phyloP scores from a whole-genome alignment of 768 basidiomycete species.

The Leccinellum rugosiceps region DNA sequence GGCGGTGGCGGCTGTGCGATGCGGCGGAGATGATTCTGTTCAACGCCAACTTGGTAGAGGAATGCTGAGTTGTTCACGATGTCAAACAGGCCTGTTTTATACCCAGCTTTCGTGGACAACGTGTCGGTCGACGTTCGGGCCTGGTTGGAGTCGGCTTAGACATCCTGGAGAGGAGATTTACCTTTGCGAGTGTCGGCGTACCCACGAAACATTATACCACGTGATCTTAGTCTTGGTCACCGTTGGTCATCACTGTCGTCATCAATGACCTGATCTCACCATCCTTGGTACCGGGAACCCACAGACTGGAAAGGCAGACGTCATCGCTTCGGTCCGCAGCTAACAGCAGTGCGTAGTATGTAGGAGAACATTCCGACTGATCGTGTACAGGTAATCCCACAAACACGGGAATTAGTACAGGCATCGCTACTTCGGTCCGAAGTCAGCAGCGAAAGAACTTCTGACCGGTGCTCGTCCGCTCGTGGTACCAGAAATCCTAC shows the following conservation, averaged over 20 bases:
- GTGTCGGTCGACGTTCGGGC: not conserved
- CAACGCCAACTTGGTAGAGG: not conserved
- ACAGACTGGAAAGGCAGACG: not conserved
- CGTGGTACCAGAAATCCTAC: not conserved
- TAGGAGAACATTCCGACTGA: not conserved
- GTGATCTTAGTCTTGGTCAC: not conserved
- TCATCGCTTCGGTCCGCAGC: not conserved
- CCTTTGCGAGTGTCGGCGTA: constrained; percentile 19
- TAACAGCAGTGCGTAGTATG: not conserved
- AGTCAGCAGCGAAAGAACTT: not conserved
- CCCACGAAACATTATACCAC: constrained; percentile 19
- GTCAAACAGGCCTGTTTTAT: constrained; percentile 15
- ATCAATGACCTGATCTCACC: not conserved
- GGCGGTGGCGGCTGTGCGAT: not conserved
- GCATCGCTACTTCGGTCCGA: not conserved
- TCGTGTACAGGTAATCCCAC: not conserved
- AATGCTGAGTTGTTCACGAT: not conserved
- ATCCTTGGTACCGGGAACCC: not conserved
- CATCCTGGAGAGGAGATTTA: constrained; percentile 8
- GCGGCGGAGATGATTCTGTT: not conserved
- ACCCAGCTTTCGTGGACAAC: not conserved
- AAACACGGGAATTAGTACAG: not conserved
- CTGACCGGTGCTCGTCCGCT: not conserved
- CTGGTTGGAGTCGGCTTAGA: constrained; percentile 7
- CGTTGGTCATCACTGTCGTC: too few species aligned